Evolutionary conservation across 192 early-diverging fungal species (phyloP).

Genomic region (Backusella westeae): DNA sequence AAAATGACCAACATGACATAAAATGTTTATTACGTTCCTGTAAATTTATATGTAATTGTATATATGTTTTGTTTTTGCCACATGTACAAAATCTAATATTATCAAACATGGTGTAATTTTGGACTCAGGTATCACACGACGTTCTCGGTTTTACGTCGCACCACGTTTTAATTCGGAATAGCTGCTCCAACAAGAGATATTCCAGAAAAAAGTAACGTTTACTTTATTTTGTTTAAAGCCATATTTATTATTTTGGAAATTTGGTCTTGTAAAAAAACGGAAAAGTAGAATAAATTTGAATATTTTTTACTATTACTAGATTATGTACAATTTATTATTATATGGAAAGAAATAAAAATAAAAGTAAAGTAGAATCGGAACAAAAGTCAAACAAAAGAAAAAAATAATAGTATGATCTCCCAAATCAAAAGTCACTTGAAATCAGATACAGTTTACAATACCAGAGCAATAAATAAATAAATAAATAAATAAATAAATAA

Average conservation of each 20-base stretch:
- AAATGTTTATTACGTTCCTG: not conserved
- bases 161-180: not conserved
- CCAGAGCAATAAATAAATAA: not conserved
- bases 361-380: not conserved
- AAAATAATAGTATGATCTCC: not conserved
- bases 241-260: not conserved
- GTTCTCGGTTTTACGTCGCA: not conserved
- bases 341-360: not conserved
- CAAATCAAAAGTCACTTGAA: constrained; percentile 4
- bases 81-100: constrained; percentile 10
- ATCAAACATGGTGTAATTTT: constrained; percentile 5
- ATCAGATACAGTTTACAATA: constrained; percentile 1
- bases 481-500: not conserved
- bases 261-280: not conserved
- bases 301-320: not conserved
- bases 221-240: not conserved
- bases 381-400: not conserved
- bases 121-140: constrained; percentile 13
- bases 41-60: not conserved
- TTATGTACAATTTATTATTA: constrained; percentile 6
- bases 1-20: not conserved
- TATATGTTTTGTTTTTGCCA: constrained; percentile 6
- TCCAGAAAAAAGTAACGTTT: constrained; percentile 2
- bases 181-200: not conserved
- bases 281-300: not conserved